Conservation (phyloP, 1,284 basidiomycete genomes). For the Ceratobasidium sp. region DNA sequence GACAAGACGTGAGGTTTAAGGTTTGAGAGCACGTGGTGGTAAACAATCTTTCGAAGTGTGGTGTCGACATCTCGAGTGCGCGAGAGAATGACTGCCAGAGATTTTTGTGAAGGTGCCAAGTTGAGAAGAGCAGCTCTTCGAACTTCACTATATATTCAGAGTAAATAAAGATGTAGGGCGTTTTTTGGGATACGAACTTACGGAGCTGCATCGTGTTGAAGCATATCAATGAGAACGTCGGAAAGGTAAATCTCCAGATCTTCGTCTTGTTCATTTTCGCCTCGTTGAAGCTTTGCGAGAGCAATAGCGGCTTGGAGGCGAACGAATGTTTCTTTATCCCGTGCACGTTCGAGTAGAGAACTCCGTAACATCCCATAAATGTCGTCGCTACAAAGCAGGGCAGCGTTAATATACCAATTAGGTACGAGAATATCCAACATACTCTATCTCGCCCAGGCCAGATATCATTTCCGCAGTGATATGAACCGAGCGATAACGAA, state of each 20-base stretch:
- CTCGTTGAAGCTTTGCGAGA: conserved; percentile 82
- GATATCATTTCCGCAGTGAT: conserved; percentile 82
- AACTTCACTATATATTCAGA: conserved; percentile 71
- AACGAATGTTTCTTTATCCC: conserved; percentile 86
- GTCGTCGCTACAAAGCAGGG: conserved; percentile 78
- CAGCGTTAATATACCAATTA: neutral
- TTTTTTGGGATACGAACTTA: conserved; percentile 57
- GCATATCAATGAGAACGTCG: conserved; percentile 74
- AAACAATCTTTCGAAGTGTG: conserved; percentile 82
- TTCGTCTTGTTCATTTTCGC: conserved; percentile 73
- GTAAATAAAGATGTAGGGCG: neutral
- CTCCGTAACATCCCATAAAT: conserved; percentile 73
- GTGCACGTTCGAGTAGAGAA: conserved; percentile 76
- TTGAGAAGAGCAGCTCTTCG: conserved; percentile 87
- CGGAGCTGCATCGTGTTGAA: conserved; percentile 81
- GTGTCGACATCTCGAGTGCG: conserved; percentile 88
- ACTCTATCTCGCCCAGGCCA: conserved; percentile 86
- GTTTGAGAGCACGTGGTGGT: conserved; percentile 66
- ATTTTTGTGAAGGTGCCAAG: conserved; percentile 64
- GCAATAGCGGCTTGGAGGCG: conserved; percentile 87
- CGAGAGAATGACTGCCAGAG: conserved; percentile 71
- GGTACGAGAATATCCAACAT: conserved; percentile 49
- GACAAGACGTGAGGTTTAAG: conserved; percentile 73
- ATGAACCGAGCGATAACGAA: conserved; percentile 82
- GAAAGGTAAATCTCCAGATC: conserved; percentile 71